Percentiles rank a stretch among this genome's conserved stretches.
Evolutionary conservation across 73 alveolate genomes (phyloP).

Genomic region (Tetrahymena thermophila): DNA sequence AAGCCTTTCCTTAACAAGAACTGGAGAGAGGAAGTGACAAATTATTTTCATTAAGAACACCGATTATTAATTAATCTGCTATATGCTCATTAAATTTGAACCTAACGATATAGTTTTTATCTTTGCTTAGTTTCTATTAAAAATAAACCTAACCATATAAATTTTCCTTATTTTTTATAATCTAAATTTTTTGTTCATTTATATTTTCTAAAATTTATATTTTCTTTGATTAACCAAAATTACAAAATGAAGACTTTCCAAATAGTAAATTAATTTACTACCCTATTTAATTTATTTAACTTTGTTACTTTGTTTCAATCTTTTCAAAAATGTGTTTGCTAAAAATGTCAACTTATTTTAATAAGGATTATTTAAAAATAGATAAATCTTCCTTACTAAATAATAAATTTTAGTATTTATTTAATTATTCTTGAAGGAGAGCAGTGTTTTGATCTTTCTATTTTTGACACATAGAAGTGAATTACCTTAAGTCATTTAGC

Average conservation of each 20-base stretch:
- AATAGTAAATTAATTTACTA: neutral
- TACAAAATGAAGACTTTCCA: neutral
- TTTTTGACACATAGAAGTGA: too few relatives aligned
- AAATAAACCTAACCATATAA: neutral
- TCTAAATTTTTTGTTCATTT: neutral
- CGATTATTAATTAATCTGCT: neutral
- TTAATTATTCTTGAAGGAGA: too few relatives aligned
- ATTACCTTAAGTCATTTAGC: neutral
- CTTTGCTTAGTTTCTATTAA: too few relatives aligned
- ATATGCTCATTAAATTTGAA: neutral
- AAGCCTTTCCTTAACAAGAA: neutral
- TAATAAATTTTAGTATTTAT: neutral
- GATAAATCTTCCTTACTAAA: neutral
- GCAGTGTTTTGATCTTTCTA: neutral
- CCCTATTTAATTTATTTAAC: too few relatives aligned
- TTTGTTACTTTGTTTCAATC: neutral
- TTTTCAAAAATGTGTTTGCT: too few relatives aligned
- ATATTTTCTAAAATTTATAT: neutral
- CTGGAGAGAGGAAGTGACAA: too few relatives aligned
- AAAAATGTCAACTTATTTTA: neutral
- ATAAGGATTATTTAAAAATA: neutral
- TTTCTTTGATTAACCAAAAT: neutral
- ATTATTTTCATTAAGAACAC: neutral
- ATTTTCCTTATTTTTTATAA: too few relatives aligned
- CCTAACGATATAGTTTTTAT: neutral